Conservation (phyloP, 2,329 filamentous ascomycete species). For the Hypocreales sp. region DNA sequence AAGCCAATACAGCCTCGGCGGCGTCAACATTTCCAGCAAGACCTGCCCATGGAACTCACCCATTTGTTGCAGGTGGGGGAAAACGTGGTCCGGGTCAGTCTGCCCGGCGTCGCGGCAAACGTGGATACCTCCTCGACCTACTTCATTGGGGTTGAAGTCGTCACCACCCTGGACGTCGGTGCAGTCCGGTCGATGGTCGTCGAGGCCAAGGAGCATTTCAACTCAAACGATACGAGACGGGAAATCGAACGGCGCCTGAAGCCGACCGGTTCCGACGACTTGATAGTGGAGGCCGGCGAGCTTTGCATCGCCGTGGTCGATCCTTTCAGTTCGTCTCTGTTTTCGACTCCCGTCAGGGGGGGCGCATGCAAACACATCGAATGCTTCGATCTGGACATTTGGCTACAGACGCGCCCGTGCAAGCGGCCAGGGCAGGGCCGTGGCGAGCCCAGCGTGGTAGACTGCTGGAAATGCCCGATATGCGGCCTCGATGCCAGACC, state of each 20-base stretch:
- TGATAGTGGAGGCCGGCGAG: slow-evolving; percentile 40
- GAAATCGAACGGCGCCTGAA: slow-evolving; percentile 37
- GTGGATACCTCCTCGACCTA: slow-evolving; percentile 18
- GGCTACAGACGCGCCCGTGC: slow-evolving; percentile 49
- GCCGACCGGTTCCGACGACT: slow-evolving; percentile 33
- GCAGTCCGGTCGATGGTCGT: slow-evolving; percentile 26
- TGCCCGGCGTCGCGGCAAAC: slow-evolving; percentile 13
- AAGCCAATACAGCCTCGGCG: slow-evolving; percentile 41
- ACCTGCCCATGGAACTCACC: slow-evolving; percentile 64
- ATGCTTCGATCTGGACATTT: slow-evolving; percentile 81
- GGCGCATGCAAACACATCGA: slow-evolving; percentile 59
- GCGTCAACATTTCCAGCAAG: slow-evolving; percentile 58
- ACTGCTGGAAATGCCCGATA: slow-evolving; percentile 78
- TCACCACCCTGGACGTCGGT: slow-evolving; percentile 38
- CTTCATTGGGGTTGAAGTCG: slow-evolving; percentile 53
- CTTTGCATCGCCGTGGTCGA: slow-evolving; percentile 47
- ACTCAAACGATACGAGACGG: slow-evolving; percentile 32
- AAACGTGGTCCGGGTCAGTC: slow-evolving; percentile 46
- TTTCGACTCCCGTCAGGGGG: slow-evolving; percentile 57
- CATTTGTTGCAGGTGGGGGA: slow-evolving; percentile 35
- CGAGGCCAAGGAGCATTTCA: slow-evolving; percentile 17
- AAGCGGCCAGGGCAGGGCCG: slow-evolving; percentile 16
- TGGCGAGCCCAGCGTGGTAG: slow-evolving; percentile 38
- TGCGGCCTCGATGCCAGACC: slow-evolving; percentile 69
- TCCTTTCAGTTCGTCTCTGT: slow-evolving; percentile 50